These are phyloP conservation scores for Sugiyamaella qingdaonensis DNA, from an alignment of 805 yeast genomes.

Conservation along the genomic window DNA sequence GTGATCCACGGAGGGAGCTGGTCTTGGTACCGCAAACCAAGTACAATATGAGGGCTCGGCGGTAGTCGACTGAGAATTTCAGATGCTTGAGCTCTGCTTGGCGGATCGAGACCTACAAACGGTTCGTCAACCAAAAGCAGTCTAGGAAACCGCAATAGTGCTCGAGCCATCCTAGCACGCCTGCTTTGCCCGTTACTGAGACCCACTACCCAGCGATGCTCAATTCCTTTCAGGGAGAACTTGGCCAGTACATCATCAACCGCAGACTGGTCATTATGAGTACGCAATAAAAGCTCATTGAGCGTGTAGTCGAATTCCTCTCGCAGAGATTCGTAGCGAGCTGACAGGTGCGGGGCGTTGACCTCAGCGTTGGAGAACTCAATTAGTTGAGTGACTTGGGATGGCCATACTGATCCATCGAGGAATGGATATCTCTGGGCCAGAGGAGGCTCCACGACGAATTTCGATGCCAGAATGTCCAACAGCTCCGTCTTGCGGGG, in stretches of 20 bases:
- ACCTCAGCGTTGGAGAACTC: constrained; percentile 45
- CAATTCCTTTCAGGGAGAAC: constrained; percentile 53
- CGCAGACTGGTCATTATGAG: constrained; percentile 33
- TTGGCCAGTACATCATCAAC: constrained; percentile 42
- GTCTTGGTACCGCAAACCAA: constrained; percentile 79
- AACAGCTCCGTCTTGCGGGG: constrained; percentile 53
- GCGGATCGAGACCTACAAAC: constrained; percentile 83
- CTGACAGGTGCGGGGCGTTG: constrained; percentile 67
- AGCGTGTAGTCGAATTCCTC: constrained; percentile 79
- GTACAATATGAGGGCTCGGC: constrained; percentile 51
- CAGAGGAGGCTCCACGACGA: constrained; percentile 47
- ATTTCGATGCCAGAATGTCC: constrained; percentile 52
- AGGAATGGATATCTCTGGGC: constrained; percentile 55
- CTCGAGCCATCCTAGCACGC: constrained; percentile 79
- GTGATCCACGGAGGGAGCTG: constrained; percentile 74
- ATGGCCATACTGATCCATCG: constrained; percentile 41
- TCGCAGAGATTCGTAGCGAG: constrained; percentile 82
- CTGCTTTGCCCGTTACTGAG: constrained; percentile 92
- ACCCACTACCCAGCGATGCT: constrained; percentile 76
- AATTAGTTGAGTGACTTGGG: constrained; percentile 42
- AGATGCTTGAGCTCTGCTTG: constrained; percentile 59
- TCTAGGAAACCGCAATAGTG: constrained; percentile 60
- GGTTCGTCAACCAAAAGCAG: constrained; percentile 84
- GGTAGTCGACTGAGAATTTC: constrained; percentile 43
- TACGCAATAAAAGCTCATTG: constrained; percentile 48